phyloP scores from a whole-genome alignment of 2,329 filamentous ascomycete species.

The Cercospora zeae-maydis region DNA sequence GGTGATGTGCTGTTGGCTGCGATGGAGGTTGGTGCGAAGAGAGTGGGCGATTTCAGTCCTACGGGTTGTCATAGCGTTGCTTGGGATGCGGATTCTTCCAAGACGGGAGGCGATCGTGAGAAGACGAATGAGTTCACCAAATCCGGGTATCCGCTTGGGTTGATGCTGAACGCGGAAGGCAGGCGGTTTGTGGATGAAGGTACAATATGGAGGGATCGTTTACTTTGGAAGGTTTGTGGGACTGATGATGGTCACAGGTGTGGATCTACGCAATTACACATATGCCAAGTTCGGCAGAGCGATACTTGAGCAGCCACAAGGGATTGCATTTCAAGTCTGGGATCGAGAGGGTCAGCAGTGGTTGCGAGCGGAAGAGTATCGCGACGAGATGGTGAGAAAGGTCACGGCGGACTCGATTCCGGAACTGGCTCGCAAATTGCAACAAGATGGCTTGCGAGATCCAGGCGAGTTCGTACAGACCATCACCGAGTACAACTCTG shows the following conservation, averaged over 20 bases:
- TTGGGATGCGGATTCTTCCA: constrained; percentile 62
- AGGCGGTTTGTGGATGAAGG: constrained; percentile 63
- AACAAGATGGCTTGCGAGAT: constrained; percentile 47
- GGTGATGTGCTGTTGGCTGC: constrained; percentile 57
- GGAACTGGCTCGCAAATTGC: constrained; percentile 54
- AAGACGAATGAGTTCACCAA: constrained; percentile 66
- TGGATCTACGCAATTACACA: constrained; percentile 64
- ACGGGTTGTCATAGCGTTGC: constrained; percentile 62
- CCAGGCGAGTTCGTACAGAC: constrained; percentile 50
- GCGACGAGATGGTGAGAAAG: constrained; percentile 54
- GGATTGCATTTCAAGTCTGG: constrained; percentile 63
- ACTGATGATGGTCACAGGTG: constrained; percentile 28
- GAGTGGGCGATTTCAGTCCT: constrained; percentile 53
- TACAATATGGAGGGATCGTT: too few relatives aligned
- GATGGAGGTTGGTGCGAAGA: constrained; percentile 51
- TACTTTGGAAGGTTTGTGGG: neutral
- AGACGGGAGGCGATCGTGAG: constrained; percentile 54
- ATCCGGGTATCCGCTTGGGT: constrained; percentile 62
- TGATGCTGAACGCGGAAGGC: constrained; percentile 61
- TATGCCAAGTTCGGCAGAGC: constrained; percentile 63
- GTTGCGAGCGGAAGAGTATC: constrained; percentile 61
- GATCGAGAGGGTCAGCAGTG: constrained; percentile 52
- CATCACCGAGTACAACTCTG: constrained; percentile 56
- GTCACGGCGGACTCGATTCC: constrained; percentile 52
- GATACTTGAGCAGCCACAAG: constrained; percentile 57